Conservation (phyloP, 176 grass and related monocot species). For the sorghum (Sorghum bicolor) region DNA sequence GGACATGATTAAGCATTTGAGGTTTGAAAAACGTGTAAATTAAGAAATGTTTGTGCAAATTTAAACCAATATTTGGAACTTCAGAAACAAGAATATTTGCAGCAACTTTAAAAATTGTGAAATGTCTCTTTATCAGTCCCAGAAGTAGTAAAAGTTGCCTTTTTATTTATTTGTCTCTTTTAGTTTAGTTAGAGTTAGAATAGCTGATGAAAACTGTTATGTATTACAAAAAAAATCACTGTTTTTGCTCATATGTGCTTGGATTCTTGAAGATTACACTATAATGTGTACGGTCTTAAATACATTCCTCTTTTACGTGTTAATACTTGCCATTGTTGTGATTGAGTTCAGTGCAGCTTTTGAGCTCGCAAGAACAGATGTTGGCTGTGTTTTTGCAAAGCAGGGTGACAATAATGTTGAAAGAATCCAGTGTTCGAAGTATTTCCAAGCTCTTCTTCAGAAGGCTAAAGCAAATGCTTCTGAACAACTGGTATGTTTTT, state of each 20-base stretch:
- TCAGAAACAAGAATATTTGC: background rate
- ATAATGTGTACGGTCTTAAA: background rate
- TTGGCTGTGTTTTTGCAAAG: constrained; percentile 52
- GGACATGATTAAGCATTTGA: background rate
- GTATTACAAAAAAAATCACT: background rate
- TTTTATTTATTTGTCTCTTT: background rate
- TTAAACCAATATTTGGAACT: background rate
- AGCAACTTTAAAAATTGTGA: background rate
- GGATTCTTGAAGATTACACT: constrained; percentile 11
- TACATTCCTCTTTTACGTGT: background rate
- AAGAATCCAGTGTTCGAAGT: constrained; percentile 72
- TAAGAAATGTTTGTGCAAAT: background rate
- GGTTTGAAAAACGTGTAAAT: background rate
- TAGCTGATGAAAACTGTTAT: background rate
- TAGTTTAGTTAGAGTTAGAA: background rate
- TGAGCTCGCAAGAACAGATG: constrained; percentile 66
- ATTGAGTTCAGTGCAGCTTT: constrained; percentile 67
- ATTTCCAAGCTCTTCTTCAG: constrained; percentile 58
- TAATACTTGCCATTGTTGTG: constrained; percentile 22
- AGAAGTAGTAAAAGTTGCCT: background rate
- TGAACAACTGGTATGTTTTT: constrained; percentile 43
- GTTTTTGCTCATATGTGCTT: background rate
- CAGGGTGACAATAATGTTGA: constrained; percentile 56
- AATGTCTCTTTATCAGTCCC: background rate
- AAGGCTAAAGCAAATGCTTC: constrained; percentile 48